phyloP scores from a whole-genome alignment of 1,284 basidiomycete species.

The Sporisorium scitamineum region DNA sequence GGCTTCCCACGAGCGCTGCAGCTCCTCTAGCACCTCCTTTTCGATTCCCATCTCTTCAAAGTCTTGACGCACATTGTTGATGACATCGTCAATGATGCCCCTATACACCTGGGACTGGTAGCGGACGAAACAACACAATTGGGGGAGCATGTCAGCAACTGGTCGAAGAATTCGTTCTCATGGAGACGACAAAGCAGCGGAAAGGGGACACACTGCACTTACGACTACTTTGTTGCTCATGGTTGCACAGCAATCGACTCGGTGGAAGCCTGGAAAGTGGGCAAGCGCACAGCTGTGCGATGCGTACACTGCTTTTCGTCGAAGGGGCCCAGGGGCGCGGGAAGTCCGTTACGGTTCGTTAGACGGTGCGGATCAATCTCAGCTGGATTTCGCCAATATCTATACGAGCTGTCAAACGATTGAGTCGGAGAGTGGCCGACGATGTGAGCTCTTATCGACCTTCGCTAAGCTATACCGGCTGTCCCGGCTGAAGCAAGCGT shows the following conservation, averaged over 20 bases:
- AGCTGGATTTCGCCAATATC: background rate
- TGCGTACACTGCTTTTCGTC: background rate
- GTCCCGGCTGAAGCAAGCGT: background rate
- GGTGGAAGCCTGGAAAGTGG: background rate
- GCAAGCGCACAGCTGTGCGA: background rate
- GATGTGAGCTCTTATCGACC: background rate
- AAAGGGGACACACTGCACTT: slow-evolving; percentile 23
- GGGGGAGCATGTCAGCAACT: background rate
- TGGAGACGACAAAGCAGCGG: background rate
- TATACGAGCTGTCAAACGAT: background rate
- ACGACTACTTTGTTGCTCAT: slow-evolving; percentile 62
- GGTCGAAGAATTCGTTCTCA: background rate
- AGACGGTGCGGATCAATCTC: background rate
- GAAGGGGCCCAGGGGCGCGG: background rate
- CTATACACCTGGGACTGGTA: slow-evolving; percentile 92
- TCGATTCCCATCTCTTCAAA: slow-evolving; percentile 97
- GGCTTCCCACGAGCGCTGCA: slow-evolving; percentile 94
- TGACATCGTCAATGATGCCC: slow-evolving; percentile 95
- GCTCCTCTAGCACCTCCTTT: slow-evolving; percentile 87
- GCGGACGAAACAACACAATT: background rate
- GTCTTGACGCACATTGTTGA: slow-evolving; percentile 86
- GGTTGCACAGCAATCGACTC: slow-evolving; percentile 2
- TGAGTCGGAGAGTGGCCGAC: background rate
- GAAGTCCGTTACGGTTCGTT: background rate
- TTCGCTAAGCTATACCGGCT: slow-evolving; percentile 1